Percentiles rank a stretch among this genome's conserved stretches.
Evolutionary conservation across 345 rosid genomes (phyloP).

Genomic region (Xanthoceras sorbifolium): DNA sequence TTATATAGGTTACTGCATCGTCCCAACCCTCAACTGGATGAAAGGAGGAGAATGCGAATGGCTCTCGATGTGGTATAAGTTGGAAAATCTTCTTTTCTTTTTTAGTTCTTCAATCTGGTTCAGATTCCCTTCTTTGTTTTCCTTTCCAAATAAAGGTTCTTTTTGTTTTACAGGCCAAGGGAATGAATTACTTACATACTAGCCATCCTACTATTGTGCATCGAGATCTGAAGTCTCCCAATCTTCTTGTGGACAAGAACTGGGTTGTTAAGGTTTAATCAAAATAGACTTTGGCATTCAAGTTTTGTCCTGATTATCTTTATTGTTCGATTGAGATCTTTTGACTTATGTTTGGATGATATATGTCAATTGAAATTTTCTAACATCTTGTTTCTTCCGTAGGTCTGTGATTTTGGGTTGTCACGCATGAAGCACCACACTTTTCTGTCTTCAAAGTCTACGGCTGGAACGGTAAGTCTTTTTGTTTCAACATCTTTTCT

Average conservation of each 20-base stretch:
- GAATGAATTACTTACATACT: constrained; percentile 95
- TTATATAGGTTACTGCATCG: constrained; percentile 88
- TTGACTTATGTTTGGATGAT: constrained; percentile 9
- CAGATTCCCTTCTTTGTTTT: background rate
- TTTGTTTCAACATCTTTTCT: background rate
- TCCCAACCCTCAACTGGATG: constrained; percentile 71
- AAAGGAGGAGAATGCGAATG: constrained; percentile 90
- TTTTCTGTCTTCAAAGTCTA: constrained; percentile 88
- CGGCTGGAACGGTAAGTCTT: constrained; percentile 87
- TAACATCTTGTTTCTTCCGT: constrained; percentile 21
- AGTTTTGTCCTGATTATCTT: background rate
- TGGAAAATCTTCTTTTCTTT: constrained; percentile 14
- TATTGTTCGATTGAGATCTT: background rate
- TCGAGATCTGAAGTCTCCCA: constrained; percentile 95
- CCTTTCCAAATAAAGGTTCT: constrained; percentile 15
- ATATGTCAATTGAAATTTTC: background rate
- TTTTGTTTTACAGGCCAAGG: constrained; percentile 69
- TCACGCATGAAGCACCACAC: constrained; percentile 93
- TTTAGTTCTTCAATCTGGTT: background rate
- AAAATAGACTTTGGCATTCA: background rate
- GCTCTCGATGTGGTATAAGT: constrained; percentile 94
- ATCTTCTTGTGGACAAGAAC: constrained; percentile 93
- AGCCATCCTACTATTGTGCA: constrained; percentile 95
- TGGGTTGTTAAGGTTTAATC: constrained; percentile 88
- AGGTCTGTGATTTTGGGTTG: constrained; percentile 97